phyloP scores from a whole-genome alignment of 2,329 filamentous ascomycete genomes.

The Paecilomyces dactylethromorphus region DNA sequence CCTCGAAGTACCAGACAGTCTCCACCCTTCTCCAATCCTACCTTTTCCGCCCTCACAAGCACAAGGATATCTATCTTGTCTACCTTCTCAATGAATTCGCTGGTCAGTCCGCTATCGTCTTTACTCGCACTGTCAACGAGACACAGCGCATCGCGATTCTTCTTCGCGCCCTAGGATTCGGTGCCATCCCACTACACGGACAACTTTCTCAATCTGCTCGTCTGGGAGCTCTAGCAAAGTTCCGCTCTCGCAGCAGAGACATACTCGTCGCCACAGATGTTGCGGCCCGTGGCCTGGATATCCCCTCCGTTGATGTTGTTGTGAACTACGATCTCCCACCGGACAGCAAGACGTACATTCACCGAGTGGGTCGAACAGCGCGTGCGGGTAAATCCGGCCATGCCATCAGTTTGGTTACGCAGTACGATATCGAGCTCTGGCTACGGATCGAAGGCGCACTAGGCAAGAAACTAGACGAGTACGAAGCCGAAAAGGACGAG shows the following conservation, averaged over 20 bases:
- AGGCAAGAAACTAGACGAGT: conserved; percentile 67
- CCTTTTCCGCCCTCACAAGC: conserved; percentile 74
- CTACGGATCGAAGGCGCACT: conserved; percentile 75
- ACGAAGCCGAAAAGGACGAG: conserved; percentile 68
- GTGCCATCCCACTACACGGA: conserved; percentile 86
- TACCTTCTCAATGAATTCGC: conserved; percentile 79
- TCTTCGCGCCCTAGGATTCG: conserved; percentile 76
- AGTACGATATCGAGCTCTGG: conserved; percentile 81
- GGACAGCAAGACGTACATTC: conserved; percentile 86
- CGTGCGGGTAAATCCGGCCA: conserved; percentile 79
- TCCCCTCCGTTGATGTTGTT: conserved; percentile 82
- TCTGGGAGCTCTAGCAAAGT: conserved; percentile 83
- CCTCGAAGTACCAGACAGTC: conserved; percentile 78
- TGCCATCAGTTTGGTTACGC: conserved; percentile 74
- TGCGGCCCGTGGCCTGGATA: conserved; percentile 87
- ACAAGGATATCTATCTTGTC: conserved; percentile 87
- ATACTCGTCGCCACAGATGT: conserved; percentile 92
- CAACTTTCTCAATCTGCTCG: conserved; percentile 84
- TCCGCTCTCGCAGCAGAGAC: conserved; percentile 70
- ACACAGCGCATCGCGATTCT: conserved; percentile 79
- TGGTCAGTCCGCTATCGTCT: conserved; percentile 83
- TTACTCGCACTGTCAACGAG: conserved; percentile 87
- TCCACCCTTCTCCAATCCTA: conserved; percentile 81
- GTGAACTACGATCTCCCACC: conserved; percentile 79
- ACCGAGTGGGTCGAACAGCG: conserved; percentile 81